Evolutionary conservation across 352 stramenopile species (phyloP), one percentile per base, ranked within the genome.

Genomic region (Globisporangium okanoganense): DNA sequence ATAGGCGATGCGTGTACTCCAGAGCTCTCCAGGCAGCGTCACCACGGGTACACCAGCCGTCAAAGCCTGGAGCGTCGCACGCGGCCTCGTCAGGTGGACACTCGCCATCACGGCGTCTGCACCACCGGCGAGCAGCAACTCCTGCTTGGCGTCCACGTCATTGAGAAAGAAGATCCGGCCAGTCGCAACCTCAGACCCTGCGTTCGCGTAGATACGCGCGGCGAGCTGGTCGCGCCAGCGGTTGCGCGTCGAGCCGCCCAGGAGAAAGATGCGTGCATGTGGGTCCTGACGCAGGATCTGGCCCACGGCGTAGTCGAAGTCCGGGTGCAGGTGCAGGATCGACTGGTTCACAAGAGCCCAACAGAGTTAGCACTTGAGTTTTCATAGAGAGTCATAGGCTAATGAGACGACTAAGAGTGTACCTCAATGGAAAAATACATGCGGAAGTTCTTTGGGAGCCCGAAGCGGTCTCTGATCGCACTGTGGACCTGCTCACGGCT

Each of bases 381-480:
- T 13, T 2, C 20, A 52, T 25, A 6, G n/a, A 2, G 5, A 47
- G 1, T 45, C 18, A 40, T 10, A 51, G 18, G 9, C 40, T 2
- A 22, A 48, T 22, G 1, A 75, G 43, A 14, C 0, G 12, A 2
- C 68, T n/a, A n/a, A n/a, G n/a, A n/a, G n/a, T n/a, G 18, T 58
- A 91, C 82, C 72, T 87, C 79, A 27, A 89, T 76, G 14, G 71
- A 75, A 10, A 92, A 49, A 31, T 90, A 92, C 40, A 88, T 78
- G 51, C 70, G 78, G 27, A 90, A 89, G 25, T 81, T 66, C 24
- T 54, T 31, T 29, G 67, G 64, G 4, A 91, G 67, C 14, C 73
- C 64, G 50, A 91, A 91, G n/a, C 75, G 77, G 33, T 88, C 78
- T 41, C 76, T 69, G 41, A 88, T 72, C 0, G 74, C 65, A 20